These are phyloP conservation scores for Leccinum olivaceopallidum DNA, from an alignment of 768 basidiomycete species.

Conservation along the genomic window DNA sequence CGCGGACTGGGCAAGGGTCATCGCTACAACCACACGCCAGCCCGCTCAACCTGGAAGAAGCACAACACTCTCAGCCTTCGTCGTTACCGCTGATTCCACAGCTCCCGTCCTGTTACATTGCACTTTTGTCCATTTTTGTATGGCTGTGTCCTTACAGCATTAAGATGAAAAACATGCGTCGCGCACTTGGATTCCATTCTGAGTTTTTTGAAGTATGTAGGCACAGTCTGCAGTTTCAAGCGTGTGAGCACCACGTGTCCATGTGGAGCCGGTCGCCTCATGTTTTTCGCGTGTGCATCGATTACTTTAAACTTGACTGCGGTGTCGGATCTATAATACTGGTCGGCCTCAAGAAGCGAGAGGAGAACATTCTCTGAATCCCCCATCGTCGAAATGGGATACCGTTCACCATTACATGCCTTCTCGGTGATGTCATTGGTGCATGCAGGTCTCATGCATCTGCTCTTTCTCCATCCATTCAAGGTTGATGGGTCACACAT, in stretches of 20 bases:
- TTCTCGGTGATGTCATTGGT: conserved; percentile 15
- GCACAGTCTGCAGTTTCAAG: not conserved
- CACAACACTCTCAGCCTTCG: conserved; percentile 97
- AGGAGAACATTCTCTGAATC: conserved; percentile 6
- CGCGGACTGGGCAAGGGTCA: conserved; percentile 97
- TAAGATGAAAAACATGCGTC: conserved; percentile 16
- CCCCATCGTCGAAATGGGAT: conserved; percentile 16
- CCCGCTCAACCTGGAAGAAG: conserved; percentile 91
- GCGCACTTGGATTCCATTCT: not conserved
- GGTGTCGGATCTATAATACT: conserved; percentile 8
- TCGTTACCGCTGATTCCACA: conserved; percentile 67
- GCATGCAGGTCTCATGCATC: conserved; percentile 14
- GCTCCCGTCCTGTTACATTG: conserved; percentile 10
- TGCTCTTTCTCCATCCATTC: conserved; percentile 4
- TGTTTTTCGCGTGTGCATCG: conserved; percentile 21
- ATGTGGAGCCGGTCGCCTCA: conserved; percentile 12
- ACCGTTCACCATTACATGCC: conserved; percentile 14
- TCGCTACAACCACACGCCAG: conserved; percentile 90
- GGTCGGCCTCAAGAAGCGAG: not conserved
- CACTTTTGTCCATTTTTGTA: conserved; percentile 30
- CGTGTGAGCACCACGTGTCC: not conserved
- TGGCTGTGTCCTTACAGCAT: conserved; percentile 19
- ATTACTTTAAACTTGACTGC: conserved; percentile 15
- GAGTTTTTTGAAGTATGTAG: not conserved
- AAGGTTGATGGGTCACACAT: not conserved